phyloP scores from a whole-genome alignment of 345 rosid species.

The Cochlearia excelsa region DNA sequence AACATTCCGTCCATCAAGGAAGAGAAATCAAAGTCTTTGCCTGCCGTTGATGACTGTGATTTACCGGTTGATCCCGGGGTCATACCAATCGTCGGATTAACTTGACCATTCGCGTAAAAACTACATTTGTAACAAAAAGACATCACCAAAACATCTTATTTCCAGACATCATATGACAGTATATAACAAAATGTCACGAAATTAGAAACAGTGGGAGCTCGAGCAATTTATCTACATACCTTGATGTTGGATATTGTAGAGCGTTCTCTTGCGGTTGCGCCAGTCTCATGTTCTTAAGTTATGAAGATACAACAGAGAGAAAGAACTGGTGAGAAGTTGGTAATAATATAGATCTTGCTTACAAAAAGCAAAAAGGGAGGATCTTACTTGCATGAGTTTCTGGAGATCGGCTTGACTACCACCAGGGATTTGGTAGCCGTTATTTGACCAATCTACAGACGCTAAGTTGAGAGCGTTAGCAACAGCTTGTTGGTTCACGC shows the following conservation, averaged over 20 bases:
- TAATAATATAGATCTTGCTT: neutral
- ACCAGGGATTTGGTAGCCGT: constrained; percentile 66
- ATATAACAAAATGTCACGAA: too few relatives aligned
- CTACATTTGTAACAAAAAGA: constrained; percentile 36
- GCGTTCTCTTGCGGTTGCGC: constrained; percentile 43
- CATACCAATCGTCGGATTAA: constrained; percentile 47
- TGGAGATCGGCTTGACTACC: constrained; percentile 59
- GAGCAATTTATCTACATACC: constrained; percentile 39
- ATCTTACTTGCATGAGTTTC: constrained; percentile 75
- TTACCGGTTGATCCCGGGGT: constrained; percentile 41
- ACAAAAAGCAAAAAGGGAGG: neutral
- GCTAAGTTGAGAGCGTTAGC: constrained; percentile 52
- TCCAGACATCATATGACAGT: neutral
- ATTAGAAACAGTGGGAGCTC: too few relatives aligned
- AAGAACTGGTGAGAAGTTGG: constrained; percentile 11
- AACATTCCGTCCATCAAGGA: constrained; percentile 87
- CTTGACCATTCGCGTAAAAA: constrained; percentile 53
- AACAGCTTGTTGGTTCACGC: constrained; percentile 48
- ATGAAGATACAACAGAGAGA: neutral
- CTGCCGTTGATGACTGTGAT: constrained; percentile 49
- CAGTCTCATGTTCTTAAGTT: constrained; percentile 37
- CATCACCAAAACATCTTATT: constrained; percentile 6
- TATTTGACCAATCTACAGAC: constrained; percentile 57
- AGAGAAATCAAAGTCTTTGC: constrained; percentile 88
- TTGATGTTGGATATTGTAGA: constrained; percentile 50